Percentiles rank a stretch among this genome's conserved stretches.
Evolutionary conservation across 1,284 basidiomycete species (phyloP).

Genomic region (Boletellus dicymbophilus): DNA sequence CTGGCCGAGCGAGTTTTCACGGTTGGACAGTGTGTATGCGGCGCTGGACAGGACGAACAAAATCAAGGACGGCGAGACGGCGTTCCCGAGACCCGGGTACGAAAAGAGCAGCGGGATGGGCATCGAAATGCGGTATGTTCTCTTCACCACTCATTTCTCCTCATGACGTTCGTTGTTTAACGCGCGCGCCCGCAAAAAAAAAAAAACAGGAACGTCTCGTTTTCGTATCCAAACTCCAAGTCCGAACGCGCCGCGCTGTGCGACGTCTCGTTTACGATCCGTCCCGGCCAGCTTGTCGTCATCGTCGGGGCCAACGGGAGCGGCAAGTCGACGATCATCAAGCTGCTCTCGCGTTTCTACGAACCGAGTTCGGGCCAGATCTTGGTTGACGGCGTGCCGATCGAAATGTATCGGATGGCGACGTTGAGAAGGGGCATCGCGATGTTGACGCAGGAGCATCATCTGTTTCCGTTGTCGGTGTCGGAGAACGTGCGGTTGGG

Average conservation of each 20-base stretch:
- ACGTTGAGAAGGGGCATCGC: constrained; percentile 80
- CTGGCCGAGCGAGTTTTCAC: constrained; percentile 13
- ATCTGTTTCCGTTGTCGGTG: constrained; percentile 83
- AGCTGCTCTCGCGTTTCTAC: constrained; percentile 84
- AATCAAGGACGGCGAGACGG: constrained; percentile 23
- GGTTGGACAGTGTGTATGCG: constrained; percentile 21
- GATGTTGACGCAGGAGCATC: constrained; percentile 83
- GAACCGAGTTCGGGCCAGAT: constrained; percentile 70
- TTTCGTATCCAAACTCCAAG: constrained; percentile 47
- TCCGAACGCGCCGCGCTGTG: constrained; percentile 39
- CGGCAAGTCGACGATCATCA: constrained; percentile 86
- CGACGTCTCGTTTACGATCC: constrained; percentile 43
- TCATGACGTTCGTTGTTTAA: too few species aligned
- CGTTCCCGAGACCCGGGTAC: constrained; percentile 20
- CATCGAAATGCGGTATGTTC: constrained; percentile 38
- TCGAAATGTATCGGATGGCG: constrained; percentile 60
- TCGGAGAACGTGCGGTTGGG: constrained; percentile 79
- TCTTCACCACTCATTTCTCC: too few species aligned
- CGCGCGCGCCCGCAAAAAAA: too few species aligned
- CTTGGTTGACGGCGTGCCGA: constrained; percentile 50
- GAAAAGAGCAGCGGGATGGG: constrained; percentile 33
- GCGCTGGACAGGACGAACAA: constrained; percentile 16
- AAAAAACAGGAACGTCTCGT: constrained; percentile 46
- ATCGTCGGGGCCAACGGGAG: constrained; percentile 86
- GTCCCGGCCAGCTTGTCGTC: constrained; percentile 47